A percentile compares a stretch with the other conserved stretches of the same genome.
phyloP scores from a whole-genome alignment of 169 alveolate genomes.

The Besnoitia besnoiti region DNA sequence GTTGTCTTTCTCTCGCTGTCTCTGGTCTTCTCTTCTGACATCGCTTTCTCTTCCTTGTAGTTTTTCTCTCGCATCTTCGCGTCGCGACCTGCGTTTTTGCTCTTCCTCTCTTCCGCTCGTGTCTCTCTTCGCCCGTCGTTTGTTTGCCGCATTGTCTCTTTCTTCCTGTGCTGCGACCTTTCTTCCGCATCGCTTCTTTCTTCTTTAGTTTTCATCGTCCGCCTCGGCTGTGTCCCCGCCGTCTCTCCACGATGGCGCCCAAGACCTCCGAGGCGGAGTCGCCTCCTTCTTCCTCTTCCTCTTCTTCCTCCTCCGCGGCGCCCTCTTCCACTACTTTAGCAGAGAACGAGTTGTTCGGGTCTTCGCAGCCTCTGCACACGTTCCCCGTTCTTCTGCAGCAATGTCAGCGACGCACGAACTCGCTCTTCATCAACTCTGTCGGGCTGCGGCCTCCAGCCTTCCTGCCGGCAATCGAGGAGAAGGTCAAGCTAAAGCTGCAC shows the following conservation, averaged over 20 bases:
- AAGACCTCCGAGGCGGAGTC: background rate
- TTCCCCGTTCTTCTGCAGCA: constrained; percentile 1
- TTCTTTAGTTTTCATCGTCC: background rate
- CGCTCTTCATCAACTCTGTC: background rate
- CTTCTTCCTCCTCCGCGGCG: background rate
- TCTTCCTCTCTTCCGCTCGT: background rate
- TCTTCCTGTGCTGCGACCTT: background rate
- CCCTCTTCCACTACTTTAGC: background rate
- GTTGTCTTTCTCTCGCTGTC: background rate
- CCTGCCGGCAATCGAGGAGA: background rate
- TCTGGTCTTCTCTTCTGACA: background rate
- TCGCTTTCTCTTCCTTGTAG: background rate
- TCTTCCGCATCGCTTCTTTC: background rate
- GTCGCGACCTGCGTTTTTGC: background rate
- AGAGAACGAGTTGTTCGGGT: background rate
- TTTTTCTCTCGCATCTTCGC: background rate
- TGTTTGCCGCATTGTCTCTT: background rate
- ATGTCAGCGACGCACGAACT: constrained; percentile 17
- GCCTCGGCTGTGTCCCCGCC: background rate
- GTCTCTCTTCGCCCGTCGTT: background rate
- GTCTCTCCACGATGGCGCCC: background rate
- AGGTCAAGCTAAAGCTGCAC: background rate
- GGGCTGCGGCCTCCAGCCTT: constrained; percentile 9
- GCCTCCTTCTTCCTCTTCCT: background rate
- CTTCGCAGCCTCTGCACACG: background rate